Conservation (phyloP, 139 green algal genomes). For the Micractinium conductrix region DNA sequence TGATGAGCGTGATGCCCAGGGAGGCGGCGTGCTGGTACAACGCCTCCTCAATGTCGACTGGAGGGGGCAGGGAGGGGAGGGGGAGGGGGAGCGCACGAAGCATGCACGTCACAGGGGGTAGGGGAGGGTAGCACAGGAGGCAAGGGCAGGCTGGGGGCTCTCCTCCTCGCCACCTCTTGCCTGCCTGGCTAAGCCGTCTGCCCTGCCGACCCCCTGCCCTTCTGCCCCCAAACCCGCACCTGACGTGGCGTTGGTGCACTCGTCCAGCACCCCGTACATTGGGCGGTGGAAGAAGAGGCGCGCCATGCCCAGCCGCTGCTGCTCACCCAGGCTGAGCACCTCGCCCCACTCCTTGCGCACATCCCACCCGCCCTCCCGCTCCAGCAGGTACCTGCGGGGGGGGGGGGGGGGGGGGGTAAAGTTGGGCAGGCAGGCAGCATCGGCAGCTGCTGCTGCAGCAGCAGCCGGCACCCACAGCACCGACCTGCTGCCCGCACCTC, state of each 20-base stretch:
- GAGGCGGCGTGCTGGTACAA: slow-evolving; percentile 58
- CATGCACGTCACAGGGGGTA: too few species aligned
- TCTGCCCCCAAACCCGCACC: background rate
- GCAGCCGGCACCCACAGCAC: background rate
- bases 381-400: slow-evolving; percentile 29
- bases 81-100: too few species aligned
- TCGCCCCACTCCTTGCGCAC: slow-evolving; percentile 83
- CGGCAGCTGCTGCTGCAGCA: too few species aligned
- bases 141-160: too few species aligned
- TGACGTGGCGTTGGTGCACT: slow-evolving; percentile 85
- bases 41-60: slow-evolving; percentile 71
- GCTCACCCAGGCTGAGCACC: slow-evolving; percentile 75
- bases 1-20: slow-evolving; percentile 38
- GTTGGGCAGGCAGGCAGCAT: too few species aligned
- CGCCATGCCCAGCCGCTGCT: slow-evolving; percentile 85
- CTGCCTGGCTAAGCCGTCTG: too few species aligned
- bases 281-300: slow-evolving; percentile 80
- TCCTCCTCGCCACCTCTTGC: too few species aligned
- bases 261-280: slow-evolving; percentile 72
- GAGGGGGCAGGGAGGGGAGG: background rate
- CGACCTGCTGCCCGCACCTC: background rate
- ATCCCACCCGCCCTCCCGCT: slow-evolving; percentile 76
- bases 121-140: too few species aligned
- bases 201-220: too few species aligned
- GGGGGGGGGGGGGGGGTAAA: too few species aligned